phyloP scores from a whole-genome alignment of 2,329 filamentous ascomycete genomes.

The Fusarium sp. region DNA sequence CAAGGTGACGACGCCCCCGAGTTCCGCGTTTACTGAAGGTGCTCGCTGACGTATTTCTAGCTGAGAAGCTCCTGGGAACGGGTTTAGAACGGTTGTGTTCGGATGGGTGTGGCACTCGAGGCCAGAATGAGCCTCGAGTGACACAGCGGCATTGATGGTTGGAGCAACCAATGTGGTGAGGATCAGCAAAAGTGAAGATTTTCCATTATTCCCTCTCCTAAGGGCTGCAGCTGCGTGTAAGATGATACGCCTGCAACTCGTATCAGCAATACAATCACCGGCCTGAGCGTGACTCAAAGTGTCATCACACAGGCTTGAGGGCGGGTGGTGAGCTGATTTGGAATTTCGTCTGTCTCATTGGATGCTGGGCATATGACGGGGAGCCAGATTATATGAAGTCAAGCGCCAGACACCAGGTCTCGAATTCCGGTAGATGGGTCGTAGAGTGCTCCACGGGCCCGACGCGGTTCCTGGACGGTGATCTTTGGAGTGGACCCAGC shows the following conservation, averaged over 20 bases:
- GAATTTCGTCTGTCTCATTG: constrained; percentile 2
- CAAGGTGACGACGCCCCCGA: too few species aligned
- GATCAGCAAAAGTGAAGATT: too few species aligned
- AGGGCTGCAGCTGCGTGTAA: neutral
- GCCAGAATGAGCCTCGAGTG: too few species aligned
- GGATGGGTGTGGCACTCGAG: neutral
- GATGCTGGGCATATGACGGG: neutral
- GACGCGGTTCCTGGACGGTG: too few species aligned
- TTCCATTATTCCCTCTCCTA: too few species aligned
- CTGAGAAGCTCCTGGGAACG: neutral
- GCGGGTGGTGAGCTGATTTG: constrained; percentile 1
- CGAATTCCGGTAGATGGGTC: constrained; percentile 5
- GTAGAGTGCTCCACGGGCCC: neutral
- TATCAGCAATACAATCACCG: neutral
- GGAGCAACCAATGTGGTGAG: neutral
- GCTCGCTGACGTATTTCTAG: neutral
- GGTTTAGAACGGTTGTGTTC: neutral
- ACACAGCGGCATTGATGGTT: neutral
- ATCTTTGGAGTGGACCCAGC: too few species aligned
- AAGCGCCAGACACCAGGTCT: constrained; percentile 14
- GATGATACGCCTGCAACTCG: neutral
- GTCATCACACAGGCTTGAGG: neutral
- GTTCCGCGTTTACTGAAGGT: too few species aligned
- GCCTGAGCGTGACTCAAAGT: neutral
- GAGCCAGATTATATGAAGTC: neutral